phyloP scores from a whole-genome alignment of 2,329 filamentous ascomycete genomes.

The Cladosporium sp. region DNA sequence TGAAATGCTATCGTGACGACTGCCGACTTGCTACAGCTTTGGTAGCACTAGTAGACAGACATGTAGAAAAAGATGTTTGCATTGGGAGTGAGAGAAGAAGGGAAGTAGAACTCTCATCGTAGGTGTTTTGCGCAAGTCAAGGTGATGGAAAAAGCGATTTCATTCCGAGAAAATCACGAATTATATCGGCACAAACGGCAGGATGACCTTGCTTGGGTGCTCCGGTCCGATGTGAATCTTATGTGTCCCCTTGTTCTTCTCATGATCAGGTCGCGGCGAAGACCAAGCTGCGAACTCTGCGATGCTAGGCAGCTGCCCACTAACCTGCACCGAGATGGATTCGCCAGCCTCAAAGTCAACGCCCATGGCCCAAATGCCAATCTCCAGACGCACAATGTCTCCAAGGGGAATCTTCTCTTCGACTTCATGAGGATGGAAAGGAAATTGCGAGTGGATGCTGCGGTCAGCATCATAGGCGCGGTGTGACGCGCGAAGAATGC shows the following conservation, averaged over 20 bases:
- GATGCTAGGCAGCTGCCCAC: background rate
- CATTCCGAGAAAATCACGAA: no score
- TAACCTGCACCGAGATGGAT: constrained; percentile 3
- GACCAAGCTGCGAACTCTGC: no score
- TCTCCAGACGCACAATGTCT: constrained; percentile 42
- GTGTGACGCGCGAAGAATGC: constrained; percentile 9
- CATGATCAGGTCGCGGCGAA: no score
- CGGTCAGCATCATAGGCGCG: constrained; percentile 1
- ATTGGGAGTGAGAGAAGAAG: no score
- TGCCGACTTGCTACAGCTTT: no score
- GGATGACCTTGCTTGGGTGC: constrained; percentile 3
- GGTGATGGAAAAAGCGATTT: no score
- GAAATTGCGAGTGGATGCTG: constrained; percentile 8
- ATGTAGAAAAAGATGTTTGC: no score
- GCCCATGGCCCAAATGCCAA: constrained; percentile 46
- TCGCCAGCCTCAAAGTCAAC: constrained; percentile 41
- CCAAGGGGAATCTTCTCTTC: constrained; percentile 23
- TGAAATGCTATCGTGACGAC: no score
- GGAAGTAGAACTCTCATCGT: no score
- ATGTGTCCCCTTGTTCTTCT: constrained; percentile 9
- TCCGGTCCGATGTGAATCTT: constrained; percentile 1
- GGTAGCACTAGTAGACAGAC: no score
- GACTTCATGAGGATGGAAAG: constrained; percentile 7
- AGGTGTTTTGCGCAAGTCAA: no score
- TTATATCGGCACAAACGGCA: constrained; percentile 1